Evolutionary conservation across 148 eudicot genomes (phyloP), one percentile per base, ranked within the genome.

Genomic region (Linanthus parryae): DNA sequence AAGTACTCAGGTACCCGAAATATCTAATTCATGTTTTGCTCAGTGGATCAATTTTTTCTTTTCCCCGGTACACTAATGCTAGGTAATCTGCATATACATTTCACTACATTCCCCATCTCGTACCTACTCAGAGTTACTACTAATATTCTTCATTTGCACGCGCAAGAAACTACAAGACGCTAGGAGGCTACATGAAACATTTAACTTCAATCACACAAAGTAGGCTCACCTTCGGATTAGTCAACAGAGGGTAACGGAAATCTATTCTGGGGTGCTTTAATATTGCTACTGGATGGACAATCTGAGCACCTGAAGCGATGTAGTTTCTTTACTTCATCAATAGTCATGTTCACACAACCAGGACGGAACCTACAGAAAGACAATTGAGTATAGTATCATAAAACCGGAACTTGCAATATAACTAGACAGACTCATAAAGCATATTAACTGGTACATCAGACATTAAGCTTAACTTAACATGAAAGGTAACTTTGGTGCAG

Each of bases 331-430:
- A 67, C 76, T 38, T 66, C 41, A 18, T 57, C 76, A 38, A 38
- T 39, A 8, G 63, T 61, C 71, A 71, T 56, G 11, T 56, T 46
- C 31, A 71, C 48, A 61, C 76, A 71, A 56, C 63, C 64, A 36
- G 71, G 71, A 71, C 66, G 76, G 26, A 35, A 71, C 76, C 76
- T 71, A 35, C 54, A 55, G 36, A 61, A 14, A 44, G 8, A 51
- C n/a, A 0, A 48, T 48, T 48, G 13, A 12, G 34, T 27, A 19
- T 19, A 10, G 13, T 27, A 56, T 18, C 31, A 27, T 18, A 19
- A 14, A 41, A 23, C n/a, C n/a, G 4, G 2, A 23, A 23, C 16
- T 9, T 11, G 11, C 17, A 24, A 13, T 14, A 16, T 6, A 30
- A 11, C 24, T 5, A 38, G 26, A 17, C 2, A 16, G 25, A 34